Percentiles rank a stretch among this genome's conserved stretches.
These are phyloP conservation scores for Chlamydomonas applanata DNA, from an alignment of 139 green algal species.

Conservation along the genomic window DNA sequence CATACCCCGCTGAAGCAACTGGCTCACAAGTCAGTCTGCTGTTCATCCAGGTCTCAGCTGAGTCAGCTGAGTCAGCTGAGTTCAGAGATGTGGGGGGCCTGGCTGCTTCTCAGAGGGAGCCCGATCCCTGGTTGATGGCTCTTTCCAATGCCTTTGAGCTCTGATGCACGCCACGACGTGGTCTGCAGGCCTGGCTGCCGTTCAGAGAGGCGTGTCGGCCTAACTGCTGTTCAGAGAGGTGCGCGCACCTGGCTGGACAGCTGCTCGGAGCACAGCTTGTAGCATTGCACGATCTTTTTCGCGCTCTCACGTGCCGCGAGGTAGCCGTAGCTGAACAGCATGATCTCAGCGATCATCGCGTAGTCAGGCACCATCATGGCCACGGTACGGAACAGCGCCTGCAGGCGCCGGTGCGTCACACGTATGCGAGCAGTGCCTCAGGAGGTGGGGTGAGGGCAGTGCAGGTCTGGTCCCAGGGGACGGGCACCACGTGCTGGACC, in stretches of 20 bases:
- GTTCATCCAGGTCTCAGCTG: not conserved
- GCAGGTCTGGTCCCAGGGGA: no score
- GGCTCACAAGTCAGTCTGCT: not conserved
- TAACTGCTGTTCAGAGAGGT: no score
- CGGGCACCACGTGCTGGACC: no score
- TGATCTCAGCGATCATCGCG: slow-evolving; percentile 62
- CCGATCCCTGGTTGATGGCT: no score
- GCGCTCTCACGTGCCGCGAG: slow-evolving; percentile 26
- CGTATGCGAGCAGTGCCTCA: no score
- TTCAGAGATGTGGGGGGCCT: not conserved
- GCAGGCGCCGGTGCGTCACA: no score
- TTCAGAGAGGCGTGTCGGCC: no score
- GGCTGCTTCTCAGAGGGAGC: no score
- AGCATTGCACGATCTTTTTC: slow-evolving; percentile 53
- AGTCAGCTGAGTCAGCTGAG: not conserved
- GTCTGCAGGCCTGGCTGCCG: no score
- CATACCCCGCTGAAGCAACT: not conserved
- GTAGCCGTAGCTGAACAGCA: slow-evolving; percentile 64
- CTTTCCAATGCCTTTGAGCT: no score
- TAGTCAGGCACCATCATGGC: slow-evolving; percentile 61
- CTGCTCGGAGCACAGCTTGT: slow-evolving; percentile 56
- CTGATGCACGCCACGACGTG: no score
- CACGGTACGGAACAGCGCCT: slow-evolving; percentile 20
- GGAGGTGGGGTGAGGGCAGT: no score
- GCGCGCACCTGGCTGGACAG: slow-evolving; percentile 30